Evolutionary conservation across 1,139 yeast genomes (phyloP).

Genomic region (Saccharomyces hybrid): DNA sequence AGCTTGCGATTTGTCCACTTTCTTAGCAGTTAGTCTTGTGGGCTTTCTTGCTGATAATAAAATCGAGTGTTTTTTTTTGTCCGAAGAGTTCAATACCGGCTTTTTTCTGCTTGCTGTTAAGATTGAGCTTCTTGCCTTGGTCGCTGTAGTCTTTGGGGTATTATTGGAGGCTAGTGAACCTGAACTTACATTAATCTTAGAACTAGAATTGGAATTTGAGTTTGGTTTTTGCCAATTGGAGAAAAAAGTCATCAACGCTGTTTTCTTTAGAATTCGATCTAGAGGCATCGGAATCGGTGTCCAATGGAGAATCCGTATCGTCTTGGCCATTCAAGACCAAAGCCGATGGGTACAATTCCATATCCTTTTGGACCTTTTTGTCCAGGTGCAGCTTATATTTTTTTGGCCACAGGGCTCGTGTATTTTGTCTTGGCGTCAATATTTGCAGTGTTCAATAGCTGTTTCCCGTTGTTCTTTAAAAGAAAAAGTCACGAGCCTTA

Average conservation of each 20-base stretch:
- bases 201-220: constrained; percentile 21
- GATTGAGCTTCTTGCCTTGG: constrained; percentile 22
- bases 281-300: constrained; percentile 30
- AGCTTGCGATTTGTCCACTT: constrained; percentile 46
- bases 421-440: constrained; percentile 72
- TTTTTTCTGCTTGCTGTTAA: constrained; percentile 22
- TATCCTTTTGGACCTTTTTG: constrained; percentile 60
- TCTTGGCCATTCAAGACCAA: constrained; percentile 54
- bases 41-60: constrained; percentile 37
- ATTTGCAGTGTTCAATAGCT: constrained; percentile 41
- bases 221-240: constrained; percentile 82
- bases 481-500: constrained; percentile 71
- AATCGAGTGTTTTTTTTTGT: constrained; percentile 31
- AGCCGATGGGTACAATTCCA: constrained; percentile 56
- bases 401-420: constrained; percentile 66
- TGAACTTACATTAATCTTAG: constrained; percentile 20
- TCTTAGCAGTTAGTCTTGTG: constrained; percentile 50
- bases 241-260: constrained; percentile 77
- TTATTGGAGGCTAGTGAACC: constrained; percentile 26
- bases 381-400: constrained; percentile 75
- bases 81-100: constrained; percentile 9
- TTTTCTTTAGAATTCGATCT: constrained; percentile 37
- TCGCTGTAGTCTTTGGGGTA: constrained; percentile 14
- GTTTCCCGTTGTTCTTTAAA: constrained; percentile 77
- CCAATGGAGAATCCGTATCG: constrained; percentile 32